Evolutionary conservation across 1,284 basidiomycete species (phyloP).

Genomic region (Ustilago bromivora): DNA sequence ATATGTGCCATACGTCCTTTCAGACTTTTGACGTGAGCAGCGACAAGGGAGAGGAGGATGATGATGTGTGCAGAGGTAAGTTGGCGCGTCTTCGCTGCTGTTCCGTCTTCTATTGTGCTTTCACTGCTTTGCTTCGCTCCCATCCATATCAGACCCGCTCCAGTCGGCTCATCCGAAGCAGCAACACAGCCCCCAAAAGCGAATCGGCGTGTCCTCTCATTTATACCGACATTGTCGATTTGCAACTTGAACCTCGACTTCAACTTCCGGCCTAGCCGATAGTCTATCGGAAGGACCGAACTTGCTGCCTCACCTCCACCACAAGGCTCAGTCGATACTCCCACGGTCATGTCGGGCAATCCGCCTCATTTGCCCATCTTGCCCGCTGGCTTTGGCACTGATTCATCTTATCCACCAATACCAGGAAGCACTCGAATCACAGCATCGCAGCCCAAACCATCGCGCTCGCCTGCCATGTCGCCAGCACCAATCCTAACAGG

Average conservation of each 20-base stretch:
- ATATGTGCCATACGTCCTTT: neutral
- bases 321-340: neutral
- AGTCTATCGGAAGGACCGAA: neutral
- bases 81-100: neutral
- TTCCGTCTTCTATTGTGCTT: neutral
- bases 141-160: neutral
- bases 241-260: neutral
- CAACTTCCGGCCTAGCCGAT: neutral
- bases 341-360: conserved; percentile 32
- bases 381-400: conserved; percentile 62
- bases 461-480: conserved; percentile 9
- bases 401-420: conserved; percentile 64
- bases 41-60: no score
- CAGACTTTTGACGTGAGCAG: neutral
- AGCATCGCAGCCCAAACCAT: conserved; percentile 35
- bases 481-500: neutral
- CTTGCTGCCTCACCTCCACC: conserved; percentile 1
- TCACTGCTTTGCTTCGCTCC: neutral
- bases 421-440: conserved; percentile 39
- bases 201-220: neutral
- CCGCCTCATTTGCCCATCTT: conserved; percentile 48
- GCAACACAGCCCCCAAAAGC: neutral
- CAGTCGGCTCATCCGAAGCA: neutral
- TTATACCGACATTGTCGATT: neutral
- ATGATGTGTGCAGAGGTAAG: neutral